phyloP scores from a whole-genome alignment of 768 basidiomycete genomes.

The Leucocoprinus sp. region DNA sequence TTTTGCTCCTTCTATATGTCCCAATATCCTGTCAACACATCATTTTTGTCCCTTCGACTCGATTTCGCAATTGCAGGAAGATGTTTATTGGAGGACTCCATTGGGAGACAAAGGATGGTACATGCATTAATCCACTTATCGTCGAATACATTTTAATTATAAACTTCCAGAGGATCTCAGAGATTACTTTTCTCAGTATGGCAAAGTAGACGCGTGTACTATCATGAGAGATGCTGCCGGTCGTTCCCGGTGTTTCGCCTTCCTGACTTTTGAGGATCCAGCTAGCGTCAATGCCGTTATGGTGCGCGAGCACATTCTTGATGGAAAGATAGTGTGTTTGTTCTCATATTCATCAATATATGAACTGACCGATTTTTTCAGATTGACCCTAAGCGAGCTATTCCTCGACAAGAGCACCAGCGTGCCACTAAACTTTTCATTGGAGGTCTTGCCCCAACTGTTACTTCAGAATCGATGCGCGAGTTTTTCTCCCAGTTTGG shows the following conservation, averaged over 20 bases:
- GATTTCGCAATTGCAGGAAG: constrained; percentile 60
- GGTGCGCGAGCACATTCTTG: constrained; percentile 89
- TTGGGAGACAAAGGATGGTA: constrained; percentile 99
- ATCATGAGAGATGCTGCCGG: constrained; percentile 98
- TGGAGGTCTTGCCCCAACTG: constrained; percentile 84
- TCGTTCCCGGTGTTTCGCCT: constrained; percentile 94
- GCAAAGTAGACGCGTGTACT: constrained; percentile 93
- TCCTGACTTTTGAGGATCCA: constrained; percentile 91
- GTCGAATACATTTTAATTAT: constrained; percentile 32
- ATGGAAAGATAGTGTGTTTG: constrained; percentile 88
- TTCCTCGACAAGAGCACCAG: constrained; percentile 92
- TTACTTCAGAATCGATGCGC: constrained; percentile 91
- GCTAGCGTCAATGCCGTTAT: constrained; percentile 93
- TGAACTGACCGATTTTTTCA: constrained; percentile 25
- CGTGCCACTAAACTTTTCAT: constrained; percentile 94
- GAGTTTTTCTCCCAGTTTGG: constrained; percentile 93
- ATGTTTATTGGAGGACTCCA: constrained; percentile 99
- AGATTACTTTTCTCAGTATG: constrained; percentile 93
- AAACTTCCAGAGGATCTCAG: constrained; percentile 56
- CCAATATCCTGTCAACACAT: constrained; percentile 18
- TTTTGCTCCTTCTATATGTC: constrained; percentile 40
- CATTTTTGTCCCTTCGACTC: constrained; percentile 13
- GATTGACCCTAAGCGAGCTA: constrained; percentile 99
- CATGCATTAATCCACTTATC: constrained; percentile 31
- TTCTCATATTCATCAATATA: constrained; percentile 11